A percentile compares a stretch with the other conserved stretches of the same genome.
Evolutionary conservation across 1,139 yeast species (phyloP).

Genomic region (Kurtzmaniella natalensis): DNA sequence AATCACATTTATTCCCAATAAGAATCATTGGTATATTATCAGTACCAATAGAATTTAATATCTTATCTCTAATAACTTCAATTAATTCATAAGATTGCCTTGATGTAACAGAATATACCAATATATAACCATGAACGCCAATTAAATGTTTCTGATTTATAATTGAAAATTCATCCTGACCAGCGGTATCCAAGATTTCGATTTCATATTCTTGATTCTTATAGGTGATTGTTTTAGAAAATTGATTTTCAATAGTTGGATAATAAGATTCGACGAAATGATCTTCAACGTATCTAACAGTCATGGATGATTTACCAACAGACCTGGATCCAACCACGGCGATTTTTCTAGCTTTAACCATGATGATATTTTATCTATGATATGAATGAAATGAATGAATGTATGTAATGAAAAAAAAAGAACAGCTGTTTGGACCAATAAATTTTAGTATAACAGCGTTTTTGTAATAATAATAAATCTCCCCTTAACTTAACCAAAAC

Average conservation of each 20-base stretch:
- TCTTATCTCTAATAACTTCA: constrained; percentile 77
- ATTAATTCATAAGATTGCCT: constrained; percentile 76
- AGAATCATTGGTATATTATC: constrained; percentile 74
- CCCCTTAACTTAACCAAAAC: no score
- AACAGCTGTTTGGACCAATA: no score
- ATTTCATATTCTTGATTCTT: constrained; percentile 77
- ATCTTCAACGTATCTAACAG: constrained; percentile 82
- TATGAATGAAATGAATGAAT: no score
- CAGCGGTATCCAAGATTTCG: constrained; percentile 90
- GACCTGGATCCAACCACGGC: constrained; percentile 89
- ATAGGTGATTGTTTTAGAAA: constrained; percentile 65
- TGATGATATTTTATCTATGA: no score
- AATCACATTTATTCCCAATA: constrained; percentile 82
- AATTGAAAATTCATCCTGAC: constrained; percentile 88
- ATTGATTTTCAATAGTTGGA: constrained; percentile 91
- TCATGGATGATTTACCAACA: constrained; percentile 85
- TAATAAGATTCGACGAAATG: constrained; percentile 87
- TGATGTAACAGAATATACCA: constrained; percentile 80
- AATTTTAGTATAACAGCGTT: no score
- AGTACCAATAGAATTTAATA: constrained; percentile 69
- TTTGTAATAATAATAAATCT: no score
- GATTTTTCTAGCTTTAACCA: constrained; percentile 64
- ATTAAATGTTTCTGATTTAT: constrained; percentile 79
- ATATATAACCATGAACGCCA: constrained; percentile 80
- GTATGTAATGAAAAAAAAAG: no score